Evolutionary conservation across 345 rosid species (phyloP).

Genomic region (Dipteronia dyeriana): DNA sequence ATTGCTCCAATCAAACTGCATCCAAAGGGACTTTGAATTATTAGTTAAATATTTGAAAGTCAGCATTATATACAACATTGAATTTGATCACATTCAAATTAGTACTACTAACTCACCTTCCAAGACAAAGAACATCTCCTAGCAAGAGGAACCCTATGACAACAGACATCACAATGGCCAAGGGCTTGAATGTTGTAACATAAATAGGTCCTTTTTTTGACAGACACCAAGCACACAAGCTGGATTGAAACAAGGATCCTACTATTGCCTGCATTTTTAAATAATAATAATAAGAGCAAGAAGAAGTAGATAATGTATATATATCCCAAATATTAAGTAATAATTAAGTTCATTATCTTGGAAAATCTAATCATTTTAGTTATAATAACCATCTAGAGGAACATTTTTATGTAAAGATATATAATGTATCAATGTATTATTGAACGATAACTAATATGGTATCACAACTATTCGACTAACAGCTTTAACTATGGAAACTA

Average conservation of each 20-base stretch:
- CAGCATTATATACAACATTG: too few relatives aligned
- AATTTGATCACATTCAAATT: too few relatives aligned
- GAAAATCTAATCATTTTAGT: too few relatives aligned
- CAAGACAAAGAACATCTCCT: constrained; percentile 31
- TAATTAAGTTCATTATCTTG: too few relatives aligned
- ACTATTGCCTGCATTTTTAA: constrained; percentile 22
- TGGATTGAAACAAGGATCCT: constrained; percentile 10
- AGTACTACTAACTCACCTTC: constrained; percentile 21
- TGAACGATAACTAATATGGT: background rate
- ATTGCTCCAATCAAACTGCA: constrained; percentile 29
- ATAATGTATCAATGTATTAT: too few relatives aligned
- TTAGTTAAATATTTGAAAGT: too few relatives aligned
- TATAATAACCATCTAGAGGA: too few relatives aligned
- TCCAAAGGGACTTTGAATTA: too few relatives aligned
- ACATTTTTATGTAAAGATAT: too few relatives aligned
- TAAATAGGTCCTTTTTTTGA: constrained; percentile 29
- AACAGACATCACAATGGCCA: constrained; percentile 25
- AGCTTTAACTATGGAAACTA: background rate
- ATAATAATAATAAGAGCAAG: too few relatives aligned
- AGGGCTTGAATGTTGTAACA: constrained; percentile 40
- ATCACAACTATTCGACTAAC: too few relatives aligned
- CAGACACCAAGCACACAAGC: constrained; percentile 31
- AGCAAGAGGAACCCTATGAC: constrained; percentile 21
- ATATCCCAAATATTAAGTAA: background rate
- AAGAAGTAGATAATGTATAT: background rate